These are phyloP conservation scores for Aspergillus sp. DNA, from an alignment of 2,329 filamentous ascomycete species.

Conservation along the genomic window DNA sequence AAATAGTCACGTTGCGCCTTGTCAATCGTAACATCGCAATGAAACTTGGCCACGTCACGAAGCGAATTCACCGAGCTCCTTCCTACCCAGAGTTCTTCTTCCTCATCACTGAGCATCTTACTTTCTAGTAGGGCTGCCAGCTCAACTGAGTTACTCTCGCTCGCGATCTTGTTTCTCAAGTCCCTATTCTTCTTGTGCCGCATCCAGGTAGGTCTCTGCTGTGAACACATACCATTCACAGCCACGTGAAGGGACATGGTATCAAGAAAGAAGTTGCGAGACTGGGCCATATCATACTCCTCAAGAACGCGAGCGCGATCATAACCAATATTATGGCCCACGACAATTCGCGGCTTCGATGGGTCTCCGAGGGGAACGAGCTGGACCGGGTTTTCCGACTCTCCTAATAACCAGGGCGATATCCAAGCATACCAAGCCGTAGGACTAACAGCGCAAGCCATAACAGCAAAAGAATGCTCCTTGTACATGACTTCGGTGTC, in stretches of 20 bases:
- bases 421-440: slow-evolving; percentile 97
- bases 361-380: slow-evolving; percentile 85
- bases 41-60: slow-evolving; percentile 93
- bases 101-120: slow-evolving; percentile 71
- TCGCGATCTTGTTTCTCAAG: slow-evolving; percentile 74
- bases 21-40: slow-evolving; percentile 87
- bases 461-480: slow-evolving; percentile 86
- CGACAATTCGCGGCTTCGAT: slow-evolving; percentile 70
- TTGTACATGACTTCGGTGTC: slow-evolving; percentile 98
- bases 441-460: slow-evolving; percentile 90
- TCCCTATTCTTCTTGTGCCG: slow-evolving; percentile 91
- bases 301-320: slow-evolving; percentile 85
- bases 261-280: slow-evolving; percentile 84
- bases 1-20: slow-evolving; percentile 87
- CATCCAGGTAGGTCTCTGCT: slow-evolving; percentile 95
- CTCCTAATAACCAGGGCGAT: slow-evolving; percentile 88
- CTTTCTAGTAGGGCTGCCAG: slow-evolving; percentile 70
- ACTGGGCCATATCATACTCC: slow-evolving; percentile 83
- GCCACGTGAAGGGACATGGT: slow-evolving; percentile 98
- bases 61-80: slow-evolving; percentile 94
- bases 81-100: slow-evolving; percentile 94
- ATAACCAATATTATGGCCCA: slow-evolving; percentile 96
- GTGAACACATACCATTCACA: slow-evolving; percentile 98
- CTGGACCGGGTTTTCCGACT: slow-evolving; percentile 75
- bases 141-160: slow-evolving; percentile 69